Conservation (phyloP, 768 basidiomycete species). For the Zangia roseola region DNA sequence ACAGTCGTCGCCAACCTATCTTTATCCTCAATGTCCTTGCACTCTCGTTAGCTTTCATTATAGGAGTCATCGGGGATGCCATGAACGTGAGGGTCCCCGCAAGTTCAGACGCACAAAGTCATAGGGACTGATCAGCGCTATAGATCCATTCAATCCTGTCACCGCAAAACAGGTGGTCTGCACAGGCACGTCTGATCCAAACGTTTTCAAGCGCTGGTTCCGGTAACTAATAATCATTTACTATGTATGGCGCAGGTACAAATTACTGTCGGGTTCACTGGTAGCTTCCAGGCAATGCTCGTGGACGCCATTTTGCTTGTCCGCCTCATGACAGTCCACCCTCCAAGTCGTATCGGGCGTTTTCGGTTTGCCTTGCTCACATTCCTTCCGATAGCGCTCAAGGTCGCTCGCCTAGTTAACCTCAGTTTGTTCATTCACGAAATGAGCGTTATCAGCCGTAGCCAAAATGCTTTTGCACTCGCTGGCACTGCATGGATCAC, state of each 20-base stretch:
- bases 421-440: conserved; percentile 20
- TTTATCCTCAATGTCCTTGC: conserved; percentile 24
- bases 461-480: conserved; percentile 1
- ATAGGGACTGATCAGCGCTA: background rate
- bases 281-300: conserved; percentile 22
- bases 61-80: conserved; percentile 3
- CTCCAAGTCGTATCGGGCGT: conserved; percentile 2
- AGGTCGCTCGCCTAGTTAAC: conserved; percentile 23
- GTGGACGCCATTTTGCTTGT: conserved; percentile 26
- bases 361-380: conserved; percentile 12
- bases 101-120: no score
- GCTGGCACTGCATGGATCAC: conserved; percentile 7
- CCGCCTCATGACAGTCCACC: conserved; percentile 25
- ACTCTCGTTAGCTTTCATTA: conserved; percentile 9
- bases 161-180: conserved; percentile 12
- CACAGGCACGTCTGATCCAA: background rate
- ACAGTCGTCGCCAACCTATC: conserved; percentile 18
- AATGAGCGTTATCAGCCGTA: conserved; percentile 9
- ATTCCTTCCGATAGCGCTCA: conserved; percentile 18
- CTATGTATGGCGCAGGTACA: conserved; percentile 6
- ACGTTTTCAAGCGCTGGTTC: background rate
- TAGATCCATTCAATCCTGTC: conserved; percentile 25
- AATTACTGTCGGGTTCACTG: conserved; percentile 20
- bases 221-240: no score
- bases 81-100: conserved; percentile 1